Evolutionary conservation across 2,329 filamentous ascomycete species (phyloP).

Genomic region (Fusarium anthophilum): DNA sequence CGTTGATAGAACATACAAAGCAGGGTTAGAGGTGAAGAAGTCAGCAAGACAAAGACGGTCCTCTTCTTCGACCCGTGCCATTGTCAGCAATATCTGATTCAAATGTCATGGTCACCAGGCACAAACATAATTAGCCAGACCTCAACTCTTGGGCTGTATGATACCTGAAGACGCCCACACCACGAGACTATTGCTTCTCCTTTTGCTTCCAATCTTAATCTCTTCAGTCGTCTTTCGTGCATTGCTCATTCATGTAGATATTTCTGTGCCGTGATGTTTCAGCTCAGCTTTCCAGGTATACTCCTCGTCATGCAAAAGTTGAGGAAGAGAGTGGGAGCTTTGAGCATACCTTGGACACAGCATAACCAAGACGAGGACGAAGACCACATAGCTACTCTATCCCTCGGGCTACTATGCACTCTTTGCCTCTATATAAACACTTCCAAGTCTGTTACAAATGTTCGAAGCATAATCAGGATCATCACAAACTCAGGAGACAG

Average conservation of each 20-base stretch:
- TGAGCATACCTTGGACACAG: background rate
- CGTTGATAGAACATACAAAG: conserved; percentile 54
- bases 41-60: conserved; percentile 49
- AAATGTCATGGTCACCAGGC: background rate
- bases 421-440: background rate
- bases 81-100: background rate
- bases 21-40: conserved; percentile 59
- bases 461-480: background rate
- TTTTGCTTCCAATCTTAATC: conserved; percentile 29
- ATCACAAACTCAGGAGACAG: background rate
- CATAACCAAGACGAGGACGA: background rate
- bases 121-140: conserved; percentile 60
- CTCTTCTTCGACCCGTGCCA: conserved; percentile 14
- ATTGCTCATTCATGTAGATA: conserved; percentile 34
- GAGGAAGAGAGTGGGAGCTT: conserved; percentile 57
- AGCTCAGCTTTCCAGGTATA: conserved; percentile 57
- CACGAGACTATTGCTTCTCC: conserved; percentile 46
- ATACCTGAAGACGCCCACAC: conserved; percentile 61
- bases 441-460: background rate
- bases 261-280: conserved; percentile 39
- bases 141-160: conserved; percentile 59
- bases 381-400: too few relatives aligned
- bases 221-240: background rate
- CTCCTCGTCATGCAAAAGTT: conserved; percentile 59
- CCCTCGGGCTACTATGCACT: background rate